Evolutionary conservation across 164 flowering plant species (phyloP), one percentile per base, ranked within the genome.

Genomic region (grape (Vitis vinifera)): DNA sequence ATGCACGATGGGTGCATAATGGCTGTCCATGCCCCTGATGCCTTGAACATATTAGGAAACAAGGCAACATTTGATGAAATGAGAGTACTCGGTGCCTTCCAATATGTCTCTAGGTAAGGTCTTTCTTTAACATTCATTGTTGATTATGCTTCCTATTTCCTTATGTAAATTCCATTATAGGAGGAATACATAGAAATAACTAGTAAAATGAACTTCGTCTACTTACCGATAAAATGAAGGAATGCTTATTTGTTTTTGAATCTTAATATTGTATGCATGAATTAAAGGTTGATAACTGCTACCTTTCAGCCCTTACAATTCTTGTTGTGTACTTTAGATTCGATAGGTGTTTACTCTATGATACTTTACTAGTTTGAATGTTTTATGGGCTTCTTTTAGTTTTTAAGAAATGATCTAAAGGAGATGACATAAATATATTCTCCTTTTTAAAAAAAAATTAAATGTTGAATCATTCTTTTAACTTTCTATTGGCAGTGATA

Each of bases 31-130:
- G 92, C 96, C 30, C 97, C 96, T 30, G 96, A 94, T 79, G 87
- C 96, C 51, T 67, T 91, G 53, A 80, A 73, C 44, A 71, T 89
- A 64, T 75, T 91, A 63, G 97, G 91, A 68, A 71, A 81, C 19
- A 73, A 85, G 77, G 97, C 90, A 68, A 89, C 97, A 50, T 76
- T 44, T 47, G 93, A 94, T 65, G 98, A 94, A 79, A 53, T 10
- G 51, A 86, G 90, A 81, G 71, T 92, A 37, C 90, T 95, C 59
- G 97, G 98, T 71, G 97, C 97, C 67, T 95, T 95, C 71, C 94
- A 89, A 72, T 95, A 93, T 79, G 89, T 79, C 17, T 82, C 87
- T 77, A 95, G 97, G 99, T 75, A 66, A 53, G 27, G n/a, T 53
- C 5, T 7, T 37, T 59, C 17, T 37, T 37, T 6, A 37, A 37